Evolutionary conservation across 805 yeast genomes (phyloP).

Genomic region (Kuraishia piskuri): DNA sequence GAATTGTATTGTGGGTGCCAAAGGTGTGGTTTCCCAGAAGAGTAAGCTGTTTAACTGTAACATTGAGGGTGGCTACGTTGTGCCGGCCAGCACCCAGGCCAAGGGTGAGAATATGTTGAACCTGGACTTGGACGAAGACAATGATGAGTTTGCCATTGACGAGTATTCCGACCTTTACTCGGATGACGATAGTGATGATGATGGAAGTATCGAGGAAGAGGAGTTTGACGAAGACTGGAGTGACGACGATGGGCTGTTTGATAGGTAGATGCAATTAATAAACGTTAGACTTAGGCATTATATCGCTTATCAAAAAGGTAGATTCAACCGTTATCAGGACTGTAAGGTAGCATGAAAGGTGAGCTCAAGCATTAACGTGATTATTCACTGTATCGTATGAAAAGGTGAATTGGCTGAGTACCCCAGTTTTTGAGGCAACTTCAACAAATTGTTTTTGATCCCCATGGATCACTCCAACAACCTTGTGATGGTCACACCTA

Average conservation of each 20-base stretch:
- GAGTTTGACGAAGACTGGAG: constrained; percentile 33
- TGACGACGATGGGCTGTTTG: constrained; percentile 28
- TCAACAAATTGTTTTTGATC: too few relatives aligned
- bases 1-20: constrained; percentile 77
- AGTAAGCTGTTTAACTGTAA: constrained; percentile 70
- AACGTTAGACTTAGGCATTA: too few relatives aligned
- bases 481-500: too few relatives aligned
- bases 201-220: constrained; percentile 19
- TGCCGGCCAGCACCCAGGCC: constrained; percentile 41
- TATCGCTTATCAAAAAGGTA: too few relatives aligned
- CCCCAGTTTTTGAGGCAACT: neutral
- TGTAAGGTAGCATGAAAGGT: too few relatives aligned
- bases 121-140: constrained; percentile 22
- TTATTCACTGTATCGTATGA: too few relatives aligned
- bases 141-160: constrained; percentile 7
- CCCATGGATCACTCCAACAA: too few relatives aligned
- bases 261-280: neutral
- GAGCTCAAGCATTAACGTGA: too few relatives aligned
- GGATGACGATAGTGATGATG: constrained; percentile 11
- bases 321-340: too few relatives aligned
- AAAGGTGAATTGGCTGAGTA: neutral
- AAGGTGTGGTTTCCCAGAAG: constrained; percentile 56
- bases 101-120: constrained; percentile 32
- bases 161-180: constrained; percentile 4
- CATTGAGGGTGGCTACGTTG: constrained; percentile 72